Evolutionary conservation across 345 rosid genomes (phyloP), one percentile per base, ranked within the genome.

Genomic region (Turnera subulata): DNA sequence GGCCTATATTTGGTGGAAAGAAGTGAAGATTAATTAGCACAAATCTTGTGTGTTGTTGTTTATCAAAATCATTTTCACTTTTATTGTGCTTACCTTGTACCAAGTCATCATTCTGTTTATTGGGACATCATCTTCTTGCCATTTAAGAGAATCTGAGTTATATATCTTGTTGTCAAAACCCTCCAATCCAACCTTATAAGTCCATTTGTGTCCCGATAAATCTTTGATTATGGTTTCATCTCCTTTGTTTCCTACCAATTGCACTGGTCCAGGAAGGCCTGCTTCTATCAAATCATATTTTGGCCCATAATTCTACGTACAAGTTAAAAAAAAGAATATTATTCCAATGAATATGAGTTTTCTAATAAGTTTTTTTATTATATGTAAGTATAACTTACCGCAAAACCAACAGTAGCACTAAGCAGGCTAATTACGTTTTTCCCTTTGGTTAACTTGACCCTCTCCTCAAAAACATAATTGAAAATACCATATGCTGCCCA

Each of bases 81-180:
- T n/a, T 38, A 14, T 10, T n/a, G n/a, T n/a, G n/a, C n/a, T 21
- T 61, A 65, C 69, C 69, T 57, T 57, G 11, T 66, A 66, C 70
- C 70, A 66, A 24, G 63, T 58, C 53, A 58, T 50, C 35, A 18
- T 38, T 21, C 53, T 50, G 26, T 49, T 19, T 10, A 51, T 24
- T 0, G 53, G 63, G 16, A 51, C 57, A 12, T 20, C 6, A 15
- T 42, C 52, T 6, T 20, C 16, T 49, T 18, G n/a, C 55, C 50
- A 24, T 39, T 40, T 40, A 10, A 15, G 13, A 15, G 14, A 40
- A 40, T 5, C 2, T 40, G 15, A 11, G n/a, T 12, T 40, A 12
- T 10, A 40, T 20, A 22, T 11, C 0, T 23, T 22, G 14, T 13
- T 0, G 29, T 32, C 7, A 23, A 66, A 25, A 8, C 70, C 59